Conservation (phyloP, 345 rosid genomes). For the Conringia planisiliqua region DNA sequence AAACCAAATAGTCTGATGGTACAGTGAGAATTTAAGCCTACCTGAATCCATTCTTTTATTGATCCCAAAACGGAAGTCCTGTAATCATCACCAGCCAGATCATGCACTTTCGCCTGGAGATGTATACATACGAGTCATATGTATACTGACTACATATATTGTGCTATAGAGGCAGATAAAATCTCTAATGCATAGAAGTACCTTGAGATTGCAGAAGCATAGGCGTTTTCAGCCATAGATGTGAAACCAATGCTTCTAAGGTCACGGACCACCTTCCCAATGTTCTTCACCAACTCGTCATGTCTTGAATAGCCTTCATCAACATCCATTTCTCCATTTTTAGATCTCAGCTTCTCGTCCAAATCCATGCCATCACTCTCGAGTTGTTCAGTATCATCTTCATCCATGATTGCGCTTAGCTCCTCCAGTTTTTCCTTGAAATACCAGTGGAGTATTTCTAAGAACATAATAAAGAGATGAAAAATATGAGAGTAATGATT, state of each 20-base stretch:
- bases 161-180: neutral
- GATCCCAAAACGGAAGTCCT: conserved; percentile 62
- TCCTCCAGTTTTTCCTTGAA: conserved; percentile 90
- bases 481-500: conserved; percentile 6
- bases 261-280: conserved; percentile 82
- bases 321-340: conserved; percentile 68
- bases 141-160: neutral
- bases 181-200: conserved; percentile 16
- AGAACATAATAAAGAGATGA: conserved; percentile 26
- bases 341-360: conserved; percentile 52
- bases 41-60: conserved; percentile 92
- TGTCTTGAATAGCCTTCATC: conserved; percentile 57
- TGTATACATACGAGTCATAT: conserved; percentile 16
- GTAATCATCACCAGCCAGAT: conserved; percentile 87
- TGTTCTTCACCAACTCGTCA: conserved; percentile 58
- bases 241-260: conserved; percentile 90
- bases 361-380: conserved; percentile 76
- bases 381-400: conserved; percentile 41
- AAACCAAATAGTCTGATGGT: neutral
- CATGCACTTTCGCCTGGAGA: conserved; percentile 74
- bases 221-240: conserved; percentile 78
- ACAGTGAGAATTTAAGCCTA: conserved; percentile 23
- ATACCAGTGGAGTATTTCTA: conserved; percentile 86
- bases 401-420: conserved; percentile 69
- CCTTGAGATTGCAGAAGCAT: conserved; percentile 93